Evolutionary conservation across 495 filamentous ascomycete species (phyloP).

Genomic region (Lasiosphaeria hispida): DNA sequence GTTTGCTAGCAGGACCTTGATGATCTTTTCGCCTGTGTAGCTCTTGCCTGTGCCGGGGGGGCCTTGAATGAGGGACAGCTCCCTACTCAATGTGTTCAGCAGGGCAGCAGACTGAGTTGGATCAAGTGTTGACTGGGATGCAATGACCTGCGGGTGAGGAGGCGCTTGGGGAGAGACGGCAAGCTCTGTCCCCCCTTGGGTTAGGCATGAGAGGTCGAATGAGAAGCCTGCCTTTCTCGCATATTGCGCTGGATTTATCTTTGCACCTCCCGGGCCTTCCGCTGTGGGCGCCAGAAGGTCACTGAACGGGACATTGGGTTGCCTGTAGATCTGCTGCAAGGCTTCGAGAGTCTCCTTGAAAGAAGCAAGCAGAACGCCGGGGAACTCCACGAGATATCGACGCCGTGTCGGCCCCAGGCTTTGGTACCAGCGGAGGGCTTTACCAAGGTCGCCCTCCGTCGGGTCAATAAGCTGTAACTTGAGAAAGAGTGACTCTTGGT

Average conservation of each 20-base stretch:
- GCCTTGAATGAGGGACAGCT: constrained; percentile 69
- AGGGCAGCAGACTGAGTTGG: constrained; percentile 56
- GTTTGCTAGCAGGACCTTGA: constrained; percentile 63
- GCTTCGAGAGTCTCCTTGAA: constrained; percentile 67
- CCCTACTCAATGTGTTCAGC: constrained; percentile 52
- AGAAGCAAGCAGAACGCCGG: constrained; percentile 62
- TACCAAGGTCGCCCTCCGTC: constrained; percentile 29
- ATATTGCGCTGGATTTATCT: constrained; percentile 3
- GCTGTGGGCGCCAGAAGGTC: constrained; percentile 52
- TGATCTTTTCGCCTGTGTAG: constrained; percentile 53
- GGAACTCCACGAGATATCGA: constrained; percentile 64
- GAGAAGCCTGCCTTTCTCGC: background rate
- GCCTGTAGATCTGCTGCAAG: constrained; percentile 57
- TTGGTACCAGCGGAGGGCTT: constrained; percentile 27
- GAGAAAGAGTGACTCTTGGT: constrained; percentile 26
- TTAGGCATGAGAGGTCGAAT: constrained; percentile 33
- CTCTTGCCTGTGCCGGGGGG: constrained; percentile 81
- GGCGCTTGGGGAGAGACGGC: constrained; percentile 36
- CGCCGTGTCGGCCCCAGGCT: constrained; percentile 19
- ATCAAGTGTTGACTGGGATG: constrained; percentile 46
- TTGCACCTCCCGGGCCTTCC: background rate
- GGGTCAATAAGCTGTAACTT: constrained; percentile 31
- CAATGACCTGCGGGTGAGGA: constrained; percentile 41
- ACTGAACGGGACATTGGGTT: constrained; percentile 56
- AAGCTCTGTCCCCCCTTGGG: constrained; percentile 30